phyloP scores from a whole-genome alignment of 2,329 filamentous ascomycete genomes.

The Cladosporium sp. region DNA sequence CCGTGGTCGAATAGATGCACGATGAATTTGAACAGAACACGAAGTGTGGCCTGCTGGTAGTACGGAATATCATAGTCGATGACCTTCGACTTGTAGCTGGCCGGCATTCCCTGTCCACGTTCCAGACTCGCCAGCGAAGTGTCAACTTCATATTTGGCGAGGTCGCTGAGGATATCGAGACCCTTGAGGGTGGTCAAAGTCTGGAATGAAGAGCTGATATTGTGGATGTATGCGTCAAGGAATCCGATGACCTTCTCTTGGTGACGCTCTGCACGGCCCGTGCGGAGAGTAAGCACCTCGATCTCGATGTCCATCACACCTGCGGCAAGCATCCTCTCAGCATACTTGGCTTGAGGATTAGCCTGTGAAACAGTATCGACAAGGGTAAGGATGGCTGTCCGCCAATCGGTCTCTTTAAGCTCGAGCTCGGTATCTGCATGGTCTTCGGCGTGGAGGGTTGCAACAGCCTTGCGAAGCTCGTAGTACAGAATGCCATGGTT shows the following conservation, averaged over 20 bases:
- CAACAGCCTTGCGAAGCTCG: constrained; percentile 85
- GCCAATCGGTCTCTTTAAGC: constrained; percentile 78
- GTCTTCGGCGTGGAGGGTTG: constrained; percentile 68
- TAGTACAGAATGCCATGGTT: constrained; percentile 96
- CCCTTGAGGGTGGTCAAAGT: constrained; percentile 80
- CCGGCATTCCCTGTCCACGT: constrained; percentile 70
- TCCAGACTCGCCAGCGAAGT: constrained; percentile 68
- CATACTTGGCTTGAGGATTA: constrained; percentile 58
- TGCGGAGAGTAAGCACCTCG: constrained; percentile 82
- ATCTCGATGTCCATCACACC: constrained; percentile 88
- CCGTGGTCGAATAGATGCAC: constrained; percentile 90
- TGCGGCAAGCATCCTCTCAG: constrained; percentile 81
- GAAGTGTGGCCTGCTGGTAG: constrained; percentile 88
- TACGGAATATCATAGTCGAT: constrained; percentile 95
- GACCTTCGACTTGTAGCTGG: constrained; percentile 72
- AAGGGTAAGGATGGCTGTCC: constrained; percentile 84
- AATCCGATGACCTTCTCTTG: constrained; percentile 84
- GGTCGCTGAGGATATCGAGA: constrained; percentile 84
- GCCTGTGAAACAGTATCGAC: constrained; percentile 74
- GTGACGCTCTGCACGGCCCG: constrained; percentile 76
- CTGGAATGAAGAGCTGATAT: constrained; percentile 78
- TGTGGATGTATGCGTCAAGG: constrained; percentile 81
- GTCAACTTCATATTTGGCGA: constrained; percentile 78
- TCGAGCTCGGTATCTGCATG: constrained; percentile 61
- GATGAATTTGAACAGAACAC: constrained; percentile 93